A percentile compares a stretch with the other conserved stretches of the same genome.
Conservation (phyloP, 2,329 filamentous ascomycete species). For the Phialocephala sp. region DNA sequence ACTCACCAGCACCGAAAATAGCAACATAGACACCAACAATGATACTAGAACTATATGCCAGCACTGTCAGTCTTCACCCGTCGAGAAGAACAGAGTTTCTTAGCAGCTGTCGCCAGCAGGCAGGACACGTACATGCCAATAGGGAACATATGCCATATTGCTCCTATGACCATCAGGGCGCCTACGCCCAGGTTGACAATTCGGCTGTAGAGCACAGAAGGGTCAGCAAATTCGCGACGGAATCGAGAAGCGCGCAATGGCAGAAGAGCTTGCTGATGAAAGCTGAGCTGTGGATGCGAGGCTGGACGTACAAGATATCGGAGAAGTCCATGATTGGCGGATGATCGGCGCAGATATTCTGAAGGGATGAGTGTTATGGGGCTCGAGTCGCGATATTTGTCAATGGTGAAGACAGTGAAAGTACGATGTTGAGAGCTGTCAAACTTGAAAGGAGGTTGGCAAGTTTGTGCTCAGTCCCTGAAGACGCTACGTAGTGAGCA, state of each 20-base stretch:
- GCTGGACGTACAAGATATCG: constrained; percentile 75
- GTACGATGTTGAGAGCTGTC: constrained; percentile 4
- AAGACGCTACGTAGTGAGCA: constrained; percentile 4
- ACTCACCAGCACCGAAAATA: constrained; percentile 83
- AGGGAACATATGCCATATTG: constrained; percentile 73
- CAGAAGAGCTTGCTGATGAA: constrained; percentile 18
- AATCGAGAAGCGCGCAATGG: constrained; percentile 28
- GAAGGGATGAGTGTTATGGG: background rate
- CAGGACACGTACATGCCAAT: constrained; percentile 60
- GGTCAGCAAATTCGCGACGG: constrained; percentile 39
- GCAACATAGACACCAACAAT: constrained; percentile 89
- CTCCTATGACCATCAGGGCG: constrained; percentile 86
- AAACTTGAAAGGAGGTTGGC: constrained; percentile 2
- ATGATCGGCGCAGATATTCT: background rate
- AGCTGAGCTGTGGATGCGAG: constrained; percentile 11
- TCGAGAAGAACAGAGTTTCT: background rate
- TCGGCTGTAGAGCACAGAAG: constrained; percentile 64
- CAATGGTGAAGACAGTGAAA: background rate
- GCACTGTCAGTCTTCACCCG: constrained; percentile 39
- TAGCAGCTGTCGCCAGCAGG: constrained; percentile 14
- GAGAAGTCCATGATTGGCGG: constrained; percentile 78
- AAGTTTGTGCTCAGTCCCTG: background rate
- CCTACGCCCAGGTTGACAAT: constrained; percentile 91
- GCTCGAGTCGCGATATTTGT: constrained; percentile 6
- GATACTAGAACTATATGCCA: constrained; percentile 63